Conservation (phyloP, 129 eudicot species). For the Chrysanthemum lavandulifolium region DNA sequence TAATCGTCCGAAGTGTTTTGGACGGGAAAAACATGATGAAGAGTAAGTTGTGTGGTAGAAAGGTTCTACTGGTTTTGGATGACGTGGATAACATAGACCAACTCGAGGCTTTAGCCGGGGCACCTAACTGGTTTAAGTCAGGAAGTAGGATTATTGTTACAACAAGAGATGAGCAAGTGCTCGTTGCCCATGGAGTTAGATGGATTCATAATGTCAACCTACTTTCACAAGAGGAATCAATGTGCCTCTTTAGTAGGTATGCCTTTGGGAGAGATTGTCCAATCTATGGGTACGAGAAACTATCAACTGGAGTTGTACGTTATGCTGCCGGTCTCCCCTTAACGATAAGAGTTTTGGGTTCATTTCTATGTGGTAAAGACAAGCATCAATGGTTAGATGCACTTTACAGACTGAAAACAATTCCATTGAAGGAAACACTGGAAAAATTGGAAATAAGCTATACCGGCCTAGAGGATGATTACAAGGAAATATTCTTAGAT, state of each 20-base stretch:
- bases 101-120: constrained; percentile 17
- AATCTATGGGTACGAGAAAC: constrained; percentile 1
- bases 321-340: constrained; percentile 1
- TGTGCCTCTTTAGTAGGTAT: constrained; percentile 19
- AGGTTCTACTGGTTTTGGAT: constrained; percentile 20
- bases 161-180: constrained; percentile 20
- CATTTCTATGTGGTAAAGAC: constrained; percentile 4
- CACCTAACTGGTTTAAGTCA: constrained; percentile 1
- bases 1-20: not conserved
- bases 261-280: constrained; percentile 10
- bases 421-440: not conserved
- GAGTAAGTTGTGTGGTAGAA: constrained; percentile 1
- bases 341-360: constrained; percentile 6
- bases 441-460: constrained; percentile 7
- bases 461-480: not conserved
- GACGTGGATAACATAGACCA: constrained; percentile 20
- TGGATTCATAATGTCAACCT: not conserved
- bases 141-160: constrained; percentile 20
- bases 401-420: not conserved
- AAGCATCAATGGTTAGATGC: not conserved
- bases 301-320: not conserved
- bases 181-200: not conserved
- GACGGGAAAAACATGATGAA: not conserved
- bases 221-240: not conserved
- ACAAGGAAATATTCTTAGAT: constrained; percentile 10